Base-by-base conservation (phyloP, 441 rosid genomes). In the Jatropha podagrica region DNA sequence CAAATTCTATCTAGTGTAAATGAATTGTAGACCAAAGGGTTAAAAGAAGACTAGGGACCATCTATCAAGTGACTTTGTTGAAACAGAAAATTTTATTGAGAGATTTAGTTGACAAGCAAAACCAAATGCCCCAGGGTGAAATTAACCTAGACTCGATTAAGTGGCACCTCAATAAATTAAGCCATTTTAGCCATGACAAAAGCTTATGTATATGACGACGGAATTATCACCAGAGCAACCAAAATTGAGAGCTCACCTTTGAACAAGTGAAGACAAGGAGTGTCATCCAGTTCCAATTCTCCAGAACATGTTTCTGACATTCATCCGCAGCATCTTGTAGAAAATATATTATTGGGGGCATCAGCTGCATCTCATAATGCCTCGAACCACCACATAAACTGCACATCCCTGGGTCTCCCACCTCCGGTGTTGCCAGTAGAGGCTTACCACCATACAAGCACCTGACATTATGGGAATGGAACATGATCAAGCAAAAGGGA, bases 271-370 rank as follows among this genome's bases (percentile, higher is more conserved):
- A 88, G 65, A 91, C 80, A 51, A 87, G 63, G 46, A 91, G 89
- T 41, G 94, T 93, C 88, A 95, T 86, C 99, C 98, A 95, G 74
- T 91, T 86, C 98, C 98, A 93, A 44, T 84, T 86, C 69, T 90
- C 90, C 65, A 95, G 69, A 14, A 84, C 70, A 38, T 72, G 80
- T 75, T 81, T 90, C 65, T 83, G 79, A 81, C 52, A 63, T 78
- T 81, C 79, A 54, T 88, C 88, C 56, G 86, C 90, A 73, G 83
- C 91, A 76, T 92, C 92, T 66, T 85, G 94, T 52, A 93, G 89
- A 75, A 93, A 95, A 83, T 82, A 92, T 78, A 93, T 87, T 42
- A 93, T 60, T 0, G 96, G 89, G 20, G 98, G 84, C 99, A 95
- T 93, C 65, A 95, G 84, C 84, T 95, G 98, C 90, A 95, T 83